These are phyloP conservation scores for Dentipellis fragilis DNA, from an alignment of 768 basidiomycete species.

Conservation along the genomic window DNA sequence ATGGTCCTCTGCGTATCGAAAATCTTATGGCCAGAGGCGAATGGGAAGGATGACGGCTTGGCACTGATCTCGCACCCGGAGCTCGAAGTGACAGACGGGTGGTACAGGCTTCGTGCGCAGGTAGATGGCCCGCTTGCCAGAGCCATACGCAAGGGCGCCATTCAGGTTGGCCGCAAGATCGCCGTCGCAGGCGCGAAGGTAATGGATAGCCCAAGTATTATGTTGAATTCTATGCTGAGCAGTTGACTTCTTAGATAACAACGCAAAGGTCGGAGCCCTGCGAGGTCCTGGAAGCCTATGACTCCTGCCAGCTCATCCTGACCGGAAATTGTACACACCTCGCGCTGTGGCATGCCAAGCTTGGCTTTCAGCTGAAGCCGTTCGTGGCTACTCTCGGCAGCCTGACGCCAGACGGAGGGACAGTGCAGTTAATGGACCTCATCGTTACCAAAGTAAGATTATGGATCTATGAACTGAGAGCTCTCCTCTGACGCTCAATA, in stretches of 20 bases:
- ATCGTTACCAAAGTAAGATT: slow-evolving; percentile 54
- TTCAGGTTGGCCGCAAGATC: slow-evolving; percentile 78
- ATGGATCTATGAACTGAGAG: background rate
- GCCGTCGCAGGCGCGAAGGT: slow-evolving; percentile 74
- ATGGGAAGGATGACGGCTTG: slow-evolving; percentile 27
- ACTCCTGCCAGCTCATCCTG: slow-evolving; percentile 53
- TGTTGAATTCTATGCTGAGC: background rate
- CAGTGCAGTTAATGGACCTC: slow-evolving; percentile 65
- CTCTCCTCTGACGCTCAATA: slow-evolving; percentile 16
- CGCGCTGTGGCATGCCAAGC: slow-evolving; percentile 78
- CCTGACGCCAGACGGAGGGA: slow-evolving; percentile 74
- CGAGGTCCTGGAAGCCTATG: slow-evolving; percentile 76
- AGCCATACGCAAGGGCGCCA: slow-evolving; percentile 54
- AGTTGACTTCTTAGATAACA: slow-evolving; percentile 58
- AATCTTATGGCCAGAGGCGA: slow-evolving; percentile 43
- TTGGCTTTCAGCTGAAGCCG: slow-evolving; percentile 64
- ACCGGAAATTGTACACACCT: slow-evolving; percentile 81
- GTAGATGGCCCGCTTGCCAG: slow-evolving; percentile 66
- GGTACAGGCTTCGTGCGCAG: slow-evolving; percentile 79
- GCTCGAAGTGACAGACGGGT: slow-evolving; percentile 94
- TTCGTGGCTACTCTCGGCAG: slow-evolving; percentile 72
- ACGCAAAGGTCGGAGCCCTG: slow-evolving; percentile 51
- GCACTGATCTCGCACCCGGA: slow-evolving; percentile 36
- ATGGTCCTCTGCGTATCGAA: slow-evolving; percentile 81
- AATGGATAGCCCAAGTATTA: no score